Conservation (phyloP, 805 yeast species). For the Dipodascopsis uninucleata region DNA sequence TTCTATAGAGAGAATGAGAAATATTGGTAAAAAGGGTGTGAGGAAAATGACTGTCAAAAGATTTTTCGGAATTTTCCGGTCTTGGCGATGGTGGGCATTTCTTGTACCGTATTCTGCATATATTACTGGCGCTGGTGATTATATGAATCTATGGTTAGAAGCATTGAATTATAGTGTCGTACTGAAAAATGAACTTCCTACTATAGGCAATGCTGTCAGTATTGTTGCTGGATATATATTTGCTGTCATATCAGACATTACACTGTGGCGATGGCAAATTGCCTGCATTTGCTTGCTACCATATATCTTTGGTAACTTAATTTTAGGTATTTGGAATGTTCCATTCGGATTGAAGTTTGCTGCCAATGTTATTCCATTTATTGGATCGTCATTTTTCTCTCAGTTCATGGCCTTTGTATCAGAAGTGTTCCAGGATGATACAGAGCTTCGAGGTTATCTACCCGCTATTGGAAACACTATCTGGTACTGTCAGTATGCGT, state of each 20-base stretch:
- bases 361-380: slow-evolving; percentile 18
- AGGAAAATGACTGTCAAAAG: slow-evolving; percentile 20
- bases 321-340: slow-evolving; percentile 23
- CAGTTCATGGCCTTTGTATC: slow-evolving; percentile 30
- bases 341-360: slow-evolving; percentile 23
- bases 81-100: slow-evolving; percentile 25
- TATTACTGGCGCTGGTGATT: slow-evolving; percentile 22
- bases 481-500: slow-evolving; percentile 37
- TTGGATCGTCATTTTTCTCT: slow-evolving; percentile 20
- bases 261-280: slow-evolving; percentile 34
- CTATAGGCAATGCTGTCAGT: slow-evolving; percentile 36
- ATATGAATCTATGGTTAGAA: slow-evolving; percentile 34
- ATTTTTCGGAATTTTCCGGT: slow-evolving; percentile 10
- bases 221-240: slow-evolving; percentile 33
- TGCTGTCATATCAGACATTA: slow-evolving; percentile 35
- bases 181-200: slow-evolving; percentile 36
- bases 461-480: slow-evolving; percentile 37
- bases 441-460: slow-evolving; percentile 33
- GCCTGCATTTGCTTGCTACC: slow-evolving; percentile 15
- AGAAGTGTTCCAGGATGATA: slow-evolving; percentile 32
- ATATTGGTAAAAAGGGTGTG: slow-evolving; percentile 17
- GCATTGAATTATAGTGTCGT: slow-evolving; percentile 31
- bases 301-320: slow-evolving; percentile 21
- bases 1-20: slow-evolving; percentile 13
- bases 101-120: slow-evolving; percentile 16